Evolutionary conservation across 1,139 yeast species (phyloP).

Genomic region (Yamadazyma oceani): DNA sequence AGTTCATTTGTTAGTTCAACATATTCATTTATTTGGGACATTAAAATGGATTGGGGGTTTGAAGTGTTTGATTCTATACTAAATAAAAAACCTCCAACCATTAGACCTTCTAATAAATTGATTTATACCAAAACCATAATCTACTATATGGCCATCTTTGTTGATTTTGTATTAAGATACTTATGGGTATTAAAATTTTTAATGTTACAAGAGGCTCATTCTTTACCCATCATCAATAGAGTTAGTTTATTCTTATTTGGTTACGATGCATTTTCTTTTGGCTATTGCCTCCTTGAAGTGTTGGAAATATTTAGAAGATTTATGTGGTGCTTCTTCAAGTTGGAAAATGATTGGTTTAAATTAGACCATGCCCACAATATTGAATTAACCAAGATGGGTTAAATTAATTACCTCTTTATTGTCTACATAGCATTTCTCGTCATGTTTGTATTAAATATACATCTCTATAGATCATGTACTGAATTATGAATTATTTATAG

Average conservation of each 20-base stretch:
- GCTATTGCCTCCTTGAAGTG: slow-evolving; percentile 62
- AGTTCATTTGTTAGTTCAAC: slow-evolving; percentile 62
- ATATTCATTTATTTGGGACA: slow-evolving; percentile 86
- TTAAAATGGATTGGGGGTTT: slow-evolving; percentile 85
- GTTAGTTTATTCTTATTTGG: slow-evolving; percentile 38
- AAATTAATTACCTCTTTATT: too few species aligned
- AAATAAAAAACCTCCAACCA: slow-evolving; percentile 8
- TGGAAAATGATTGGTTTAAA: slow-evolving; percentile 73
- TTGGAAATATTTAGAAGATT: slow-evolving; percentile 81
- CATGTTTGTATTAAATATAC: background rate
- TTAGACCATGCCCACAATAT: slow-evolving; percentile 18
- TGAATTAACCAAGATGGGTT: slow-evolving; percentile 19
- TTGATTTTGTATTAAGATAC: slow-evolving; percentile 67
- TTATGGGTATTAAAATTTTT: slow-evolving; percentile 68
- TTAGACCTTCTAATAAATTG: slow-evolving; percentile 24
- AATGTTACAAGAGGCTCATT: slow-evolving; percentile 28
- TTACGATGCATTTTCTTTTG: slow-evolving; percentile 53
- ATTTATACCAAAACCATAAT: slow-evolving; percentile 16
- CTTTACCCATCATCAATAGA: slow-evolving; percentile 17
- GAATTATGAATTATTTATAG: too few species aligned
- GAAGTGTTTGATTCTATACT: slow-evolving; percentile 45
- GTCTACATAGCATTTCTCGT: too few species aligned
- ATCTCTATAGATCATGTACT: too few species aligned
- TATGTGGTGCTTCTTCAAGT: slow-evolving; percentile 83
- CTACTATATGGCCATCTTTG: slow-evolving; percentile 55